These are phyloP conservation scores for Mycena leptocephala DNA, from an alignment of 768 basidiomycete genomes.

Conservation along the genomic window DNA sequence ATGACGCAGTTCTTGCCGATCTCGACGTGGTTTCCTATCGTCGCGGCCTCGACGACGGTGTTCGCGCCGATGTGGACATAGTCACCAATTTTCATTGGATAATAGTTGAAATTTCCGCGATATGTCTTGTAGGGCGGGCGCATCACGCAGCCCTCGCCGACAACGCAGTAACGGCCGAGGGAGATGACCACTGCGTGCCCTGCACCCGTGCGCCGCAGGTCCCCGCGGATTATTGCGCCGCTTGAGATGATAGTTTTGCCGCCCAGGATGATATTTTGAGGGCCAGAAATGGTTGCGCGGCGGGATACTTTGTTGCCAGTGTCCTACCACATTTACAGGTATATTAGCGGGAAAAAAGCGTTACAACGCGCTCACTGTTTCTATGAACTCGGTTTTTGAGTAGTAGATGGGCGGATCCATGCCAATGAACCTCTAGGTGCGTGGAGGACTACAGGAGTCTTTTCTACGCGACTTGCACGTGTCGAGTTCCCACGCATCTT, in stretches of 20 bases:
- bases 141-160: slow-evolving; percentile 93
- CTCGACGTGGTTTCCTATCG: slow-evolving; percentile 93
- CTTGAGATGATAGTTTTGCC: slow-evolving; percentile 97
- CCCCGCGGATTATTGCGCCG: slow-evolving; percentile 93
- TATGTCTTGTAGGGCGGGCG: slow-evolving; percentile 93
- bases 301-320: slow-evolving; percentile 97
- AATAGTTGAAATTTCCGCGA: slow-evolving; percentile 94
- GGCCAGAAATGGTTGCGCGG: slow-evolving; percentile 91
- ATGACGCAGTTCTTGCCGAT: slow-evolving; percentile 98
- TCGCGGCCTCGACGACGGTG: slow-evolving; percentile 93
- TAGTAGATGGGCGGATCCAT: slow-evolving; percentile 89
- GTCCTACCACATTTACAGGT: slow-evolving; percentile 66
- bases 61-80: slow-evolving; percentile 95
- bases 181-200: slow-evolving; percentile 96
- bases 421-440: no score
- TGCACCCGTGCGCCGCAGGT: slow-evolving; percentile 89
- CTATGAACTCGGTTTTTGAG: slow-evolving; percentile 88
- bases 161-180: slow-evolving; percentile 92
- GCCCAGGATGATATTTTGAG: slow-evolving; percentile 96
- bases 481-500: no score
- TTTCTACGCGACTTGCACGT: no score
- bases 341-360: neutral
- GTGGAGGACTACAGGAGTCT: no score
- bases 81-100: slow-evolving; percentile 97
- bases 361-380: slow-evolving; percentile 73